Percentiles rank a stretch among this genome's conserved stretches.
These are phyloP conservation scores for Helicostylum pulchrum DNA, from an alignment of 192 early-diverging fungal genomes.

Conservation along the genomic window DNA sequence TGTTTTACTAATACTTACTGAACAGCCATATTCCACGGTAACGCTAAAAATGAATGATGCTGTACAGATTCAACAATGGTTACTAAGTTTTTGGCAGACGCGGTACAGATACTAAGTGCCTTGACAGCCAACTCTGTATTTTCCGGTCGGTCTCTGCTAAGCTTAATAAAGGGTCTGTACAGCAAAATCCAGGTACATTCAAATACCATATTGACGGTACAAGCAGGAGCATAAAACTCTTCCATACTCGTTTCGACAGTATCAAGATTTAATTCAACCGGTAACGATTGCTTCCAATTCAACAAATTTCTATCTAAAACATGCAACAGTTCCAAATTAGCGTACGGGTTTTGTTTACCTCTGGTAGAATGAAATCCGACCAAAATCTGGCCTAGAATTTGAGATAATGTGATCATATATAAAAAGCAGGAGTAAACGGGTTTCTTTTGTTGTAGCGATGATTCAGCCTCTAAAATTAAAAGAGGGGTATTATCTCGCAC, in stretches of 20 bases:
- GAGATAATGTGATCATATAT: slow-evolving; percentile 18
- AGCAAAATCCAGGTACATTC: slow-evolving; percentile 25
- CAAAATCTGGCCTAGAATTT: slow-evolving; percentile 34
- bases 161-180: slow-evolving; percentile 30
- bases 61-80: slow-evolving; percentile 19
- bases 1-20: slow-evolving; percentile 27
- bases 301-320: slow-evolving; percentile 25
- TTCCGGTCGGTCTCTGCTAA: not conserved
- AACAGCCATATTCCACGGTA: slow-evolving; percentile 34
- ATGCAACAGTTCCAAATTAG: slow-evolving; percentile 13
- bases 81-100: slow-evolving; percentile 29
- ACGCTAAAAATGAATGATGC: not conserved
- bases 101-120: slow-evolving; percentile 23
- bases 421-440: slow-evolving; percentile 24
- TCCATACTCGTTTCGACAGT: not conserved
- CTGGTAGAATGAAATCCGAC: slow-evolving; percentile 28
- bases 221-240: not conserved
- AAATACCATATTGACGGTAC: slow-evolving; percentile 21
- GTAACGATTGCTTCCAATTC: slow-evolving; percentile 28
- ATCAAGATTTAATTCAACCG: not conserved
- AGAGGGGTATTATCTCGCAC: not conserved
- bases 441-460: not conserved
- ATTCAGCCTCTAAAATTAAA: slow-evolving; percentile 7
- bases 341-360: slow-evolving; percentile 1
- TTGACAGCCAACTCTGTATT: slow-evolving; percentile 10